These are phyloP conservation scores for Cladosporium colombiae DNA, from an alignment of 2,329 filamentous ascomycete species.

Conservation along the genomic window DNA sequence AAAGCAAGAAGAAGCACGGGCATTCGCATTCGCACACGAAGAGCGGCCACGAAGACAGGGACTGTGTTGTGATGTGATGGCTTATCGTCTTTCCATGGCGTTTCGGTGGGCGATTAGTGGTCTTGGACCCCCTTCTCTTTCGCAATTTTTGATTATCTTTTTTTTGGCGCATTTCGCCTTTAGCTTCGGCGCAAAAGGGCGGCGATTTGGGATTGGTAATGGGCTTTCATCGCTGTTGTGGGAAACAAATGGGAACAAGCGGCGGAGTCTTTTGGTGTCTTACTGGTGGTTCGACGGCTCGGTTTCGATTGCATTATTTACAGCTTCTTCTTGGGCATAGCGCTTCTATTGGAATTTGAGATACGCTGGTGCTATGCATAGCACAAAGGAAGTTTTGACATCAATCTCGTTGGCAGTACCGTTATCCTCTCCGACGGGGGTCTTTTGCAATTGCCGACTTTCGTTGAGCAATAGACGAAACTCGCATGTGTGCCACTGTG, in stretches of 20 bases:
- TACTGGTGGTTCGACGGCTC: not conserved
- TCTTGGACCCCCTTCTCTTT: not conserved
- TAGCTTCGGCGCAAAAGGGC: not conserved
- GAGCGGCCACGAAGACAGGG: constrained; percentile 41
- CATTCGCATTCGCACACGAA: constrained; percentile 29
- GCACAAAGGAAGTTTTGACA: too few species aligned
- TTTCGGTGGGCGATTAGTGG: not conserved
- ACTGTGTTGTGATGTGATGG: constrained; percentile 47
- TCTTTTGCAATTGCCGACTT: not conserved
- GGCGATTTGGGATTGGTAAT: not conserved
- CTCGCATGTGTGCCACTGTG: not conserved
- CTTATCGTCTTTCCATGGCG: not conserved
- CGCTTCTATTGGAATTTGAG: not conserved
- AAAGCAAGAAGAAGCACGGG: constrained; percentile 34
- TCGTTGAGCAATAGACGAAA: not conserved
- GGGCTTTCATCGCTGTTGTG: not conserved
- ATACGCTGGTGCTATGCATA: not conserved
- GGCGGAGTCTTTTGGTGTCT: not conserved
- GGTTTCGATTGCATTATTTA: not conserved
- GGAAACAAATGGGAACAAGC: not conserved
- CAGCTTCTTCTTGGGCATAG: not conserved
- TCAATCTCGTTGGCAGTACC: too few species aligned
- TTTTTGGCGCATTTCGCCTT: not conserved
- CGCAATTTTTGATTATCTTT: not conserved
- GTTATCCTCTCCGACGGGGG: not conserved